Base-by-base conservation (phyloP, 768 basidiomycete genomes). In the Leucocoprinus leucothites region DNA sequence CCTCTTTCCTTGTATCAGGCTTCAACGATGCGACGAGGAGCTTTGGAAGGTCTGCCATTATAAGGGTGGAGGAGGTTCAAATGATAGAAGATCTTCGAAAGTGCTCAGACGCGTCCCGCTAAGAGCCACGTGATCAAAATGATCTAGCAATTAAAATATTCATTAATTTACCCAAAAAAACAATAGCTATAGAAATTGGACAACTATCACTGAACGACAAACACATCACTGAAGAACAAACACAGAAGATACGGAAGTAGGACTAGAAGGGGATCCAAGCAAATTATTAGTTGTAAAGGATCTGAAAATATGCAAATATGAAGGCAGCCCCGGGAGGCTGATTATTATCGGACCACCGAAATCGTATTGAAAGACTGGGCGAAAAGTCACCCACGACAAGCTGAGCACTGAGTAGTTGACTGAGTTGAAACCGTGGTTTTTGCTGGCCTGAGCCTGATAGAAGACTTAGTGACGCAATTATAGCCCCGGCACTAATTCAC, bases 1-100 rank as follows among this genome's bases (percentile, higher is more conserved):
- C 94, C 50, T 86, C 76, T 69, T 91, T 90, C 57, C 92, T 74
- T 0, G 84, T 82, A 13, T 77, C 62, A 18, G 91, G 85, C 59
- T 85, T 72, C 54, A 91, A 75, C 44, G 91, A 89, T 6, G 86
- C 82, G 52, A 85, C 74, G 59, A 96, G 80, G 61, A 94, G 77
- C 57, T 80, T 65, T 57, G 90, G 71, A 54, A 91, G 74, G 66
- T 88, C 80, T 22, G 86, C 77, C 87, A 89, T 89, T 57, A 46
- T 47, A 50, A 45, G 38, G 53, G 25, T 47, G 36, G 35, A 51
- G 19, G 44, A 53, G 28, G 51, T 44, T 31, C 31, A 31, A 31
- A 11, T 11, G 31, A 31, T 31, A 31, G 31, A 31, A 5, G 6
- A 31, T 31, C 31, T 26, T 46, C 19, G 42, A 43, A 57, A 48